Evolutionary conservation across 2,329 filamentous ascomycete species (phyloP), one percentile per base, ranked within the genome.

Genomic region (Chrysoporthe austroafricana): DNA sequence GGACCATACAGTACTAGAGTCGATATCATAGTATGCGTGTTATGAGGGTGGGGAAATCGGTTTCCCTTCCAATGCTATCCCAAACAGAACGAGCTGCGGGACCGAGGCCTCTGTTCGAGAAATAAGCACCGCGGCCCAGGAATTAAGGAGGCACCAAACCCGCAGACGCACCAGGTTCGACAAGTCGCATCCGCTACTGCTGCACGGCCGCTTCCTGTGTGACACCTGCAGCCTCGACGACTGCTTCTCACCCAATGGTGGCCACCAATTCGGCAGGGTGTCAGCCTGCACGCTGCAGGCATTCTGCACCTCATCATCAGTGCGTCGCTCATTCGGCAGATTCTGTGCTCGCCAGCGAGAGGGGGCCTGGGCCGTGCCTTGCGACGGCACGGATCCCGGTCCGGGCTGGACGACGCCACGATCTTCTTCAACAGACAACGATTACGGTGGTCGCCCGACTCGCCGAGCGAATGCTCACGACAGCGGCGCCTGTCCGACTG

Each of bases 151-250:
- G n/a, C 36, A 43, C 18, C 57, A 60, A 21, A 44, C 36, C n/a
- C 39, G 42, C 36, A 60, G 36, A n/a, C 21, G 57, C 36, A 26
- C 57, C 39, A 39, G 21, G 8, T 58, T 42, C 36, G n/a, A 42
- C 32, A 59, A 2, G 58, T 46, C 42, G 58, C 58, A 61, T 32
- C 42, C 42, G 43, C 59, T 61, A 61, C 16, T n/a, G 42, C 36
- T 42, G 57, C 42, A 44, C 57, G 36, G 39, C 39, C 57, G 18
- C 42, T 44, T 39, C 39, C 36, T 44, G 21, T 13, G 57, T 44
- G 42, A 44, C 21, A 26, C 21, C 50, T 54, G 50, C 50, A 60
- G 39, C 57, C 57, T 60, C 57, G 21, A 26, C 4, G 16, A 16
- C 4, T 39, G 39, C 14, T 34, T 26, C 13, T 32, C 39, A 39